Evolutionary conservation across 441 rosid genomes (phyloP), one percentile per base, ranked within the genome.

Genomic region (Cnidoscolus chayamansa): DNA sequence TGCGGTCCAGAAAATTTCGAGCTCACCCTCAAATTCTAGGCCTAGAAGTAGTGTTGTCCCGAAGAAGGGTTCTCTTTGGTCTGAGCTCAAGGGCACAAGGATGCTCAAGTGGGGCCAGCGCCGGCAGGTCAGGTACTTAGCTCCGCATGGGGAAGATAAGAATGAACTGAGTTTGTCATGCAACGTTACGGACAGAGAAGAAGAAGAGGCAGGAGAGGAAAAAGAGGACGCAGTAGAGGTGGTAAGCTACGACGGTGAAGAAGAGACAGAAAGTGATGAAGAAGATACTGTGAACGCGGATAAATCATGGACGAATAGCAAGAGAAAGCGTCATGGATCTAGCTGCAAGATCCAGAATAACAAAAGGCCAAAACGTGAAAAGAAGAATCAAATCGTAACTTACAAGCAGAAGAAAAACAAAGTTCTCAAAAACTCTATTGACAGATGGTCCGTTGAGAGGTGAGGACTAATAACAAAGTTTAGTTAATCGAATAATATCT

Each of bases 401-500:
- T 78, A 72, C 77, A 76, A 73, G 72, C 81, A 69, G 68, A 80
- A 68, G 68, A 86, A 81, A 73, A 76, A 57, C 71, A 91, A 79
- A 72, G 73, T 59, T 63, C 60, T 70, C 11, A 86, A 82, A 68
- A 82, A 74, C 54, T 81, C 84, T 47, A 86, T 84, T 25, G 84
- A 83, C 16, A 85, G 99, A 81, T 95, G 98, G 99, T 87, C 92
- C 43, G 76, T 79, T 55, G 91, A 86, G 76, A 90, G 97, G 99
- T 94, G 71, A 73, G 70, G 40, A 54, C 58, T 67, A 74, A 72
- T 70, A 31, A 81, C 80, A 67, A 72, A 72, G 53, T 75, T 67
- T 19, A 1, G 2, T 31, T 10, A 20, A 66, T 48, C 25, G 66
- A 64, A 25, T 49, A 57, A 60, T 40, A 4, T n/a, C 56, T 16